Evolutionary conservation across 78 protist species (phyloP).

Genomic region (Dictyostelium brefeldianum): DNA sequence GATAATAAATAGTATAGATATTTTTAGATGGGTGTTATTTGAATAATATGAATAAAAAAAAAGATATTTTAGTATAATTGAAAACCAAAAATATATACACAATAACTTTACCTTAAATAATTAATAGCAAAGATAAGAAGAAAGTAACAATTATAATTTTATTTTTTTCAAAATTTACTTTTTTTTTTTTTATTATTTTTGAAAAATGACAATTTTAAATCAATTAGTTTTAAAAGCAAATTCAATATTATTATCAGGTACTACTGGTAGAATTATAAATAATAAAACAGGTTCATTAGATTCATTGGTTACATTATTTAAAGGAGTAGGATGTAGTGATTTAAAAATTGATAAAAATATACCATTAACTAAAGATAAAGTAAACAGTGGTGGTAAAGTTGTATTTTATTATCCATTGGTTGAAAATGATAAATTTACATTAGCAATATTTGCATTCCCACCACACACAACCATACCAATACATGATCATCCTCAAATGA

Average conservation of each 20-base stretch:
- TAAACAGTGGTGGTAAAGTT: neutral
- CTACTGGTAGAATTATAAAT: neutral
- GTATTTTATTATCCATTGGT: slow-evolving; percentile 50
- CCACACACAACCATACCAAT: slow-evolving; percentile 24
- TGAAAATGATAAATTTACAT: slow-evolving; percentile 25
- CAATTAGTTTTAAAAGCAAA: neutral
- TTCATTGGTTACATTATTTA: neutral
- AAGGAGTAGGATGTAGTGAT: neutral
- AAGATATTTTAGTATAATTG: too few relatives aligned
- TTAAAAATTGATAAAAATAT: neutral
- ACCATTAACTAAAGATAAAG: neutral
- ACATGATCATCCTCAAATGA: slow-evolving; percentile 68
- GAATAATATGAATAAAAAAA: too few relatives aligned
- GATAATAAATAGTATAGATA: too few relatives aligned
- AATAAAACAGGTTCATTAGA: neutral
- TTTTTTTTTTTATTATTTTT: neutral
- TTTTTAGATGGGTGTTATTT: too few relatives aligned
- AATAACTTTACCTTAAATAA: too few relatives aligned
- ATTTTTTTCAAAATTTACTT: neutral
- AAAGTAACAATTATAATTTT: too few relatives aligned
- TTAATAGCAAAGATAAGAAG: too few relatives aligned
- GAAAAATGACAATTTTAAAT: neutral
- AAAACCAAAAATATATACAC: too few relatives aligned
- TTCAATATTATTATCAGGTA: neutral
- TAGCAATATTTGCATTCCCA: slow-evolving; percentile 71